phyloP scores from a whole-genome alignment of 2,329 filamentous ascomycete species.

The Fusarium austroafricanum region DNA sequence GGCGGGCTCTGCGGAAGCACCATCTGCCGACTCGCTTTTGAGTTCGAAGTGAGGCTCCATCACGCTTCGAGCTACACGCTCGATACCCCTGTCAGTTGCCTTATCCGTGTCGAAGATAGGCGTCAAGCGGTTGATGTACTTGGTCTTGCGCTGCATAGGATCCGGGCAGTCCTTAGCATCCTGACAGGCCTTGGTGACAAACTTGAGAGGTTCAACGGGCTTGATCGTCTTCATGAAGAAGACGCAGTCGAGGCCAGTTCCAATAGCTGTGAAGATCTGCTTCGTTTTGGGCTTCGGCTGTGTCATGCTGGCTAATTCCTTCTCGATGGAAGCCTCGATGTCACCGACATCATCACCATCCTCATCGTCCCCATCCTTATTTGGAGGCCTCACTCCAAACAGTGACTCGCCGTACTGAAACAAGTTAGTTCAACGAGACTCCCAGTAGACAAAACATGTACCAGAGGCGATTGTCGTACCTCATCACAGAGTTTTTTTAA shows the following conservation, averaged over 20 bases:
- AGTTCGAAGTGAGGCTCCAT: conserved; percentile 72
- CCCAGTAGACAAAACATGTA: not conserved
- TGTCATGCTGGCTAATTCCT: conserved; percentile 72
- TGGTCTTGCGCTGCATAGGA: conserved; percentile 59
- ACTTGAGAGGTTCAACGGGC: conserved; percentile 66
- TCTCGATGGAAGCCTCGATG: conserved; percentile 78
- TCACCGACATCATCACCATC: conserved; percentile 62
- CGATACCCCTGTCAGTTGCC: conserved; percentile 75
- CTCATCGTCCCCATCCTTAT: conserved; percentile 48
- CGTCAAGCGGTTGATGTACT: conserved; percentile 70
- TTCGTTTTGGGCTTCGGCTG: conserved; percentile 55
- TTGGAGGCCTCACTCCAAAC: conserved; percentile 61
- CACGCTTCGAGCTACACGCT: conserved; percentile 72
- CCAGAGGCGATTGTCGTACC: conserved; percentile 54
- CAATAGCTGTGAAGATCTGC: conserved; percentile 64
- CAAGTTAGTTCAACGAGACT: conserved; percentile 15
- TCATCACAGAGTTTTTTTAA: conserved; percentile 74
- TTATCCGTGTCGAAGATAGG: conserved; percentile 67
- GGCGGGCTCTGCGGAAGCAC: conserved; percentile 21
- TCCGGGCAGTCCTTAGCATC: conserved; percentile 61
- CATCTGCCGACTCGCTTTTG: conserved; percentile 43
- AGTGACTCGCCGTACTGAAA: conserved; percentile 72
- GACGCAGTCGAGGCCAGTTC: conserved; percentile 69
- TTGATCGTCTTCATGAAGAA: conserved; percentile 69
- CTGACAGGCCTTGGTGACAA: conserved; percentile 66